A percentile compares a stretch with the other conserved stretches of the same genome.
These are phyloP conservation scores for Aphanocladium album DNA, from an alignment of 2,329 filamentous ascomycete genomes.

Conservation along the genomic window DNA sequence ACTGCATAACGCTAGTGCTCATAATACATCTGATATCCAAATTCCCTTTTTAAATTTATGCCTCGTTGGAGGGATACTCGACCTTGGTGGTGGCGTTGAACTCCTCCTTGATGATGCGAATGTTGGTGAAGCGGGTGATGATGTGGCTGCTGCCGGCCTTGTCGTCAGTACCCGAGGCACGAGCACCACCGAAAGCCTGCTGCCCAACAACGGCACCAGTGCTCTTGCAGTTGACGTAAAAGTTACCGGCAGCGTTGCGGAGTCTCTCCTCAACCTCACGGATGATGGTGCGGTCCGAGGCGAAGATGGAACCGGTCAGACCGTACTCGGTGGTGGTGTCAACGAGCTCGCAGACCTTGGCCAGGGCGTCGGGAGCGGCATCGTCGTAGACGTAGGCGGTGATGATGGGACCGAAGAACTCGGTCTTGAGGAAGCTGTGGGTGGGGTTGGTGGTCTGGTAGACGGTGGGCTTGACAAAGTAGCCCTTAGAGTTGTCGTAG, in stretches of 20 bases:
- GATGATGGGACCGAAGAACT: constrained; percentile 79
- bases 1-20: constrained; percentile 8
- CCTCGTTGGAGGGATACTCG: constrained; percentile 67
- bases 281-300: constrained; percentile 60
- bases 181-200: constrained; percentile 65
- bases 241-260: constrained; percentile 72
- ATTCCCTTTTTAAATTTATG: constrained; percentile 28
- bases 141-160: constrained; percentile 65
- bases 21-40: constrained; percentile 6
- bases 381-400: constrained; percentile 76
- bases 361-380: constrained; percentile 50
- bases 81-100: constrained; percentile 60
- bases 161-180: constrained; percentile 67
- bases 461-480: constrained; percentile 79
- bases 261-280: constrained; percentile 66
- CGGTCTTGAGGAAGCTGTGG: constrained; percentile 69
- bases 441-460: constrained; percentile 69
- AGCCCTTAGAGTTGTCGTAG: constrained; percentile 73
- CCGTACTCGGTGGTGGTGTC: constrained; percentile 72
- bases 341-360: constrained; percentile 55
- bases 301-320: constrained; percentile 72
- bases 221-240: constrained; percentile 82
- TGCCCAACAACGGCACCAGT: constrained; percentile 69
- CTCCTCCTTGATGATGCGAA: constrained; percentile 70
- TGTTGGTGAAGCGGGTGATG: constrained; percentile 61